phyloP scores from a whole-genome alignment of 2,329 filamentous ascomycete species.

The Pseudopithomyces maydicus region DNA sequence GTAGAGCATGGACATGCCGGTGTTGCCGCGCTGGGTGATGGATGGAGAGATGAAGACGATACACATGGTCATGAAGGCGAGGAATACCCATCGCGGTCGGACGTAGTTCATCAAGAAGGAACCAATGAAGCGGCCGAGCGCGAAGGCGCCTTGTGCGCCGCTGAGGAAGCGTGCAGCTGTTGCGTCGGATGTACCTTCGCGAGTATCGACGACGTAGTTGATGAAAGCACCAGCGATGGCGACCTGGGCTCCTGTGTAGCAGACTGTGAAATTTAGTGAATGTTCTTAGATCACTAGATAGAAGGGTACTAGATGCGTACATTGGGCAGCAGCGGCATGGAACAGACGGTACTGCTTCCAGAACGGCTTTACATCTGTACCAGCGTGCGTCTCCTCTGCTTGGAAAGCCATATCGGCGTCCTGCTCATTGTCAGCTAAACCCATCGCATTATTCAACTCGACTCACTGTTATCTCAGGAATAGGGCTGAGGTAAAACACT shows the following conservation, averaged over 20 bases:
- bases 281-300: background rate
- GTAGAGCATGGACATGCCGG: constrained; percentile 66
- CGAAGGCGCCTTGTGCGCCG: constrained; percentile 74
- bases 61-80: constrained; percentile 68
- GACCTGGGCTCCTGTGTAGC: constrained; percentile 77
- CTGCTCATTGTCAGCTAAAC: constrained; percentile 1
- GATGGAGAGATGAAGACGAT: constrained; percentile 64
- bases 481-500: constrained; percentile 63
- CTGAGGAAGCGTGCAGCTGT: constrained; percentile 72
- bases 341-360: constrained; percentile 72
- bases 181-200: constrained; percentile 48
- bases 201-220: constrained; percentile 57
- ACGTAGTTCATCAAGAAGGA: constrained; percentile 68
- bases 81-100: constrained; percentile 71
- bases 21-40: constrained; percentile 58
- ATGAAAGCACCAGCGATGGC: constrained; percentile 53
- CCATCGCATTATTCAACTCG: background rate
- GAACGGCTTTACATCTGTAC: constrained; percentile 56
- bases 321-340: constrained; percentile 76
- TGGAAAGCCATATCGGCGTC: constrained; percentile 62
- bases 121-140: constrained; percentile 73
- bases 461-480: constrained; percentile 58
- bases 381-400: constrained; percentile 43
- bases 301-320: background rate
- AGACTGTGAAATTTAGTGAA: constrained; percentile 50